These are phyloP conservation scores for Endotrypanum monterogeii DNA, from an alignment of 208 protist genomes.

Conservation along the genomic window DNA sequence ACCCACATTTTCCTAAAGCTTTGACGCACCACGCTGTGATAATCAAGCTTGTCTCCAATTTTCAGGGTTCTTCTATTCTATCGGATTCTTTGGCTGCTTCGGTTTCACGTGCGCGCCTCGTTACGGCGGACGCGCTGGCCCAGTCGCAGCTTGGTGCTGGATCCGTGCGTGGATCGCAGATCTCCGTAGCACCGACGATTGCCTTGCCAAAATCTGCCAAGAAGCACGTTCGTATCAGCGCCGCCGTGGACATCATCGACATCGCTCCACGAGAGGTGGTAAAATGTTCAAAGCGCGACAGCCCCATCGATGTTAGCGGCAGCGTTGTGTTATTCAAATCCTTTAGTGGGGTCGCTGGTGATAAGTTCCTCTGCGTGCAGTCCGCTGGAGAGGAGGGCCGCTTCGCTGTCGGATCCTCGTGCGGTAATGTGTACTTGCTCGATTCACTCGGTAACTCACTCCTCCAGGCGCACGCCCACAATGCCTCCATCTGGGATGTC, in stretches of 20 bases:
- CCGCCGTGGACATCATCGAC: constrained; percentile 79
- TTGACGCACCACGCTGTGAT: constrained; percentile 59
- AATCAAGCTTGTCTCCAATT: constrained; percentile 54
- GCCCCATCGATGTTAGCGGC: constrained; percentile 57
- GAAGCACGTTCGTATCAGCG: constrained; percentile 72
- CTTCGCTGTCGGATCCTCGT: constrained; percentile 76
- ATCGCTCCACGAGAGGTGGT: constrained; percentile 78
- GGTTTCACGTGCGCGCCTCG: constrained; percentile 51
- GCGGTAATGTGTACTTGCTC: constrained; percentile 86
- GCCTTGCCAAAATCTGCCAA: constrained; percentile 37
- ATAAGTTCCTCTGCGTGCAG: constrained; percentile 82
- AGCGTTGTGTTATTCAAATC: constrained; percentile 63
- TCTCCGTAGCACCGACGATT: constrained; percentile 5
- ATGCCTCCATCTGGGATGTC: constrained; percentile 80
- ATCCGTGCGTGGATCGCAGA: constrained; percentile 10
- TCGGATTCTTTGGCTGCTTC: constrained; percentile 62
- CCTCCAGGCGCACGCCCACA: constrained; percentile 80
- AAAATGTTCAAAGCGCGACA: constrained; percentile 31
- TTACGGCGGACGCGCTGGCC: constrained; percentile 57
- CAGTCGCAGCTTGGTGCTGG: constrained; percentile 33
- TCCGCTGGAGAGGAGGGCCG: constrained; percentile 60
- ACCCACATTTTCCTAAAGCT: constrained; percentile 79
- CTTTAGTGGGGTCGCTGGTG: constrained; percentile 61
- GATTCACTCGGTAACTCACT: constrained; percentile 78
- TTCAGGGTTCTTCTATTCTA: constrained; percentile 58